Base-by-base conservation (phyloP, 768 basidiomycete genomes). In the Lactarius quietus region DNA sequence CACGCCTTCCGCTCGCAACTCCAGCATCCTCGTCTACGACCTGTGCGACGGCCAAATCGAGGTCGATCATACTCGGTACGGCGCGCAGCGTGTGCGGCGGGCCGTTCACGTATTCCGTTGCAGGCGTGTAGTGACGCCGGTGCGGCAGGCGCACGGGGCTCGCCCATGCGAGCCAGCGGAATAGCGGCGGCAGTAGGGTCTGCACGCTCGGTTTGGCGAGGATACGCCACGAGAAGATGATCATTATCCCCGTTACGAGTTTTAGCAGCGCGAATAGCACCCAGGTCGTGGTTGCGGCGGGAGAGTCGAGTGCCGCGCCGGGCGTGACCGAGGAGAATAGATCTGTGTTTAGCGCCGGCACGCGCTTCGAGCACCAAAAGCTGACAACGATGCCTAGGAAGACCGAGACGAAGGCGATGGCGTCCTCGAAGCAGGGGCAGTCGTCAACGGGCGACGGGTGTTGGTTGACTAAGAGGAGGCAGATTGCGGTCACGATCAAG, bases 371-470 rank as follows among this genome's bases (percentile, higher is more conserved):
- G 33, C 75, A 79, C 94, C 95, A 97, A 52, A 83, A 80, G 0
- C 85, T 86, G 0, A 94, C 73, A 28, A 84, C 77, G 23, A 81
- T 78, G n/a, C 96, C 96, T 39, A 90, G 79, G 20, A 92, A 81
- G 48, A 94, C 94, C 29, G 91, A 88, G n/a, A 90, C 77, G 68
- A 95, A 89, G 0, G 96, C 94, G 58, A 98, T 95, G 3, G 95
- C 93, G 72, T 98, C 96, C 73, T 97, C 96, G 75, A 97, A 99
- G 76, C 96, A 98, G 2, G 96, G 96, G 70, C 96, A 98, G 71
- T 96, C 93, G 63, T 98, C 95, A 10, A 96, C 91, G 0, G 96
- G 96, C 69, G 95, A 90, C 0, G 95, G 94, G 72, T 95, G 93
- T 66, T 91, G 86, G 72, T 94, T 89, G n/a, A 95, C 88, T 23